These are phyloP conservation scores for Ascodesmis nigricans DNA, from an alignment of 495 filamentous ascomycete genomes.

Conservation along the genomic window DNA sequence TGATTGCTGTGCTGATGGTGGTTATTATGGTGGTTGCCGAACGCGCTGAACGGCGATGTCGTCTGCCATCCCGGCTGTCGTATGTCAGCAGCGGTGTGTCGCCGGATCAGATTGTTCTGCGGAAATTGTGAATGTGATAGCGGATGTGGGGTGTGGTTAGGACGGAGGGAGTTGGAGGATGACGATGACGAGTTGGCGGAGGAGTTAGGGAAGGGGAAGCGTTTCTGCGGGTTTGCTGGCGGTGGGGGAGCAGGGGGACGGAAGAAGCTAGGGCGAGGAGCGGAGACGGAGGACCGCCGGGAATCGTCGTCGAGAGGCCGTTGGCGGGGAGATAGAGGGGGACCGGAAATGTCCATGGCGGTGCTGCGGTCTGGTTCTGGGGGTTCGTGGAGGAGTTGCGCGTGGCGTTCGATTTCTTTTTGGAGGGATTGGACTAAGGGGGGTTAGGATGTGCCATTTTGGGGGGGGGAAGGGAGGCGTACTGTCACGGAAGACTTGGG, in stretches of 20 bases:
- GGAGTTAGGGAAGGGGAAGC: slow-evolving; percentile 71
- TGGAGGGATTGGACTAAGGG: slow-evolving; percentile 53
- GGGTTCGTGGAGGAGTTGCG: slow-evolving; percentile 60
- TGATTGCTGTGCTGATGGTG: no score
- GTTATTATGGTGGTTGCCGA: slow-evolving; percentile 49
- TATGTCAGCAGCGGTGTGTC: slow-evolving; percentile 93
- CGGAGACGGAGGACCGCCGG: slow-evolving; percentile 36
- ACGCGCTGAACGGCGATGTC: slow-evolving; percentile 47
- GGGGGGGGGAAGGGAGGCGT: slow-evolving; percentile 21
- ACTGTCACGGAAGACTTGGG: slow-evolving; percentile 40
- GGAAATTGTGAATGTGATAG: slow-evolving; percentile 54
- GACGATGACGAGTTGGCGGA: slow-evolving; percentile 49
- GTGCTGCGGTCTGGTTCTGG: slow-evolving; percentile 48
- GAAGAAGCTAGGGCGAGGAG: slow-evolving; percentile 20
- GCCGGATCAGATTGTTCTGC: slow-evolving; percentile 51
- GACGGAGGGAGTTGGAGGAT: slow-evolving; percentile 51
- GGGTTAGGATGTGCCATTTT: slow-evolving; percentile 8
- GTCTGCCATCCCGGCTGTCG: slow-evolving; percentile 70
- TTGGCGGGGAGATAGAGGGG: slow-evolving; percentile 82
- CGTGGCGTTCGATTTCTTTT: slow-evolving; percentile 63
- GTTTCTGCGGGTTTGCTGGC: slow-evolving; percentile 53
- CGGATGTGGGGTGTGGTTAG: slow-evolving; percentile 48
- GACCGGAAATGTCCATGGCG: slow-evolving; percentile 40
- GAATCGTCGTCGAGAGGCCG: slow-evolving; percentile 70
- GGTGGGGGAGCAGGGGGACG: slow-evolving; percentile 61